A percentile compares a stretch with the other conserved stretches of the same genome.
phyloP scores from a whole-genome alignment of 2,329 filamentous ascomycete species.

The Penicillium sp. region DNA sequence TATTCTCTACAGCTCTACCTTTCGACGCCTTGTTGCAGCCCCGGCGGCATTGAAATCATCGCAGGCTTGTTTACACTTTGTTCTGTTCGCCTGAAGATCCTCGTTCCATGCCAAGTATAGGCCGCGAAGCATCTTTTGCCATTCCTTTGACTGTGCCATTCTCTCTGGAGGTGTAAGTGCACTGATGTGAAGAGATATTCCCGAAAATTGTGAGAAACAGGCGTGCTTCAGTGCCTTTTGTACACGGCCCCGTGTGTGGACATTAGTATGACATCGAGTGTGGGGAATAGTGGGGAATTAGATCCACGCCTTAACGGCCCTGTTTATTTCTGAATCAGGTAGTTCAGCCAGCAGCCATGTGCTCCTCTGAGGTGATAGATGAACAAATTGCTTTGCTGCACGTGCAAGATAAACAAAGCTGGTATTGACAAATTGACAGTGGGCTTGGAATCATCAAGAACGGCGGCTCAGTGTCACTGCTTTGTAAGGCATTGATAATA shows the following conservation, averaged over 20 bases:
- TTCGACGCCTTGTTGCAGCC: slow-evolving; percentile 20
- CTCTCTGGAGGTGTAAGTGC: background rate
- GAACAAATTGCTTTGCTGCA: background rate
- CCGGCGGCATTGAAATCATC: slow-evolving; percentile 27
- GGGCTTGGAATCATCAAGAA: background rate
- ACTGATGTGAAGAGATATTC: background rate
- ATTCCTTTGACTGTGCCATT: slow-evolving; percentile 27
- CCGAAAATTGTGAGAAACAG: background rate
- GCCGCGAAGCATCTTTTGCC: slow-evolving; percentile 30
- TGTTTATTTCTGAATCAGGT: background rate
- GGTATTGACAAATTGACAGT: background rate
- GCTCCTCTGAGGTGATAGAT: background rate
- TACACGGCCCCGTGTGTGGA: background rate
- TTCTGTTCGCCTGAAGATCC: slow-evolving; percentile 26
- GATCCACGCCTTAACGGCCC: background rate
- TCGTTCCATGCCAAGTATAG: slow-evolving; percentile 27
- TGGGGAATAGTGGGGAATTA: background rate
- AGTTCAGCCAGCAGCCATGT: background rate
- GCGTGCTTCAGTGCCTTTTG: background rate
- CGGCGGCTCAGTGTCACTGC: background rate
- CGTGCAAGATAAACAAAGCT: background rate
- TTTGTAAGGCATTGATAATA: background rate
- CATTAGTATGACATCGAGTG: background rate
- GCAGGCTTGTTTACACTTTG: slow-evolving; percentile 28
- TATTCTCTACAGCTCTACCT: slow-evolving; percentile 28